These are phyloP conservation scores for Babjeviella inositovora DNA, from an alignment of 805 yeast species.

Conservation along the genomic window DNA sequence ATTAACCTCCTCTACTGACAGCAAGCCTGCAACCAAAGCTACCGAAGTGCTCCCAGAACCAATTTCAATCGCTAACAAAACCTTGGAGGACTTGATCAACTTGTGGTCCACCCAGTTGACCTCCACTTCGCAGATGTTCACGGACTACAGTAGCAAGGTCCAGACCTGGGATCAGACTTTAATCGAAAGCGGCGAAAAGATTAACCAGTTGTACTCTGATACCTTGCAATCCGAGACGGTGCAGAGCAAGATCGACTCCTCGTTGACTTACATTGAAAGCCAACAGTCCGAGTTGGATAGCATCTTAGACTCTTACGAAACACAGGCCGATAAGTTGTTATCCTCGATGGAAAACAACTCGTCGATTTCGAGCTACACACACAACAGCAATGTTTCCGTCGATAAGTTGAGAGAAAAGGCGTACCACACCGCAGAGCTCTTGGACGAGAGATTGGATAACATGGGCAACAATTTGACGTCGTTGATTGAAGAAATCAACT, in stretches of 20 bases:
- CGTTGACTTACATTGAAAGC: constrained; percentile 67
- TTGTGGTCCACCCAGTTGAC: constrained; percentile 87
- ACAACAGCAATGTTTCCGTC: constrained; percentile 20
- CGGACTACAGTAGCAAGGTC: constrained; percentile 56
- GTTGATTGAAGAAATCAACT: constrained; percentile 68
- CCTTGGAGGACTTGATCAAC: constrained; percentile 80
- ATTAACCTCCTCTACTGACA: constrained; percentile 9
- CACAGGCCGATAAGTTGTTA: constrained; percentile 40
- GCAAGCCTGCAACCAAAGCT: constrained; percentile 28
- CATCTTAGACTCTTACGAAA: constrained; percentile 70
- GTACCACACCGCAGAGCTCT: constrained; percentile 69
- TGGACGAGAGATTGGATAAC: constrained; percentile 67
- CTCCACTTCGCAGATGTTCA: constrained; percentile 58
- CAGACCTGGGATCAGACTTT: constrained; percentile 77
- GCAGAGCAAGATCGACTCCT: constrained; percentile 77
- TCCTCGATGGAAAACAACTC: constrained; percentile 9
- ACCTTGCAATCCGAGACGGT: constrained; percentile 73
- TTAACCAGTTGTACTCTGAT: constrained; percentile 61
- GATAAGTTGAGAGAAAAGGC: constrained; percentile 87
- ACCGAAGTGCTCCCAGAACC: constrained; percentile 55
- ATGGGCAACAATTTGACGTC: constrained; percentile 66
- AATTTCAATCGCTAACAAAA: constrained; percentile 73
- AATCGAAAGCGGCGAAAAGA: constrained; percentile 75
- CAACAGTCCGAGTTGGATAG: constrained; percentile 88
- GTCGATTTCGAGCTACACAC: constrained; percentile 1